These are phyloP conservation scores for Geotrichum restrictum DNA, from an alignment of 1,139 yeast genomes.

Conservation along the genomic window DNA sequence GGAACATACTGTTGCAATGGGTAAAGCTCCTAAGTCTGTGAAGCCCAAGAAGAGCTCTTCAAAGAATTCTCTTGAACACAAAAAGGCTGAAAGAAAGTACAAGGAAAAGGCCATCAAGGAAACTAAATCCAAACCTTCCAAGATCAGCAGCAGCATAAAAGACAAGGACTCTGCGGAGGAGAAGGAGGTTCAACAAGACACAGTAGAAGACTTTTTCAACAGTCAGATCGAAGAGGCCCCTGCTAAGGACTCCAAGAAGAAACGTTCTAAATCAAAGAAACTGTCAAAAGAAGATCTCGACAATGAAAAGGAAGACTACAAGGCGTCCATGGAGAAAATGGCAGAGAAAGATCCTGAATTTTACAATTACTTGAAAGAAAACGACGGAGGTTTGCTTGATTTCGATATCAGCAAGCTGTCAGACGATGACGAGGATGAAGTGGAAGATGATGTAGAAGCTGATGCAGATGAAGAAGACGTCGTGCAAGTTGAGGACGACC, in stretches of 20 bases:
- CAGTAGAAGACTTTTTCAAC: constrained; percentile 19
- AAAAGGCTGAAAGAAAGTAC: constrained; percentile 75
- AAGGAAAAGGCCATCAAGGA: constrained; percentile 46
- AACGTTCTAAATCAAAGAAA: constrained; percentile 11
- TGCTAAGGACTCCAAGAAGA: constrained; percentile 3
- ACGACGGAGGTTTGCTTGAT: constrained; percentile 39
- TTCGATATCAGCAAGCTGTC: constrained; percentile 17
- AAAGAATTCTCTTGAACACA: constrained; percentile 79
- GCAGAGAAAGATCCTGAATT: constrained; percentile 23
- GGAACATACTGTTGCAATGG: constrained; percentile 27
- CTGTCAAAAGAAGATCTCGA: constrained; percentile 12
- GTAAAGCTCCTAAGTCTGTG: constrained; percentile 64
- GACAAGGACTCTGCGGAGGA: constrained; percentile 7
- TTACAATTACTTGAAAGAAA: constrained; percentile 28
- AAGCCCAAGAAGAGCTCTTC: constrained; percentile 92
- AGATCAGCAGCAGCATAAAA: no score
- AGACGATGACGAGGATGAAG: constrained; percentile 29
- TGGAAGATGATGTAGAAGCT: constrained; percentile 35
- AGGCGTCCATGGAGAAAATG: constrained; percentile 19
- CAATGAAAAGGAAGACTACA: constrained; percentile 16
- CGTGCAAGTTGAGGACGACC: constrained; percentile 33
- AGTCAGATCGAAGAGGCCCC: constrained; percentile 10
- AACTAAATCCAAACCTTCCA: constrained; percentile 1
- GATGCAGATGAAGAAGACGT: constrained; percentile 32
- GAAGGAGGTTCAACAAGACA: background rate